phyloP scores from a whole-genome alignment of 768 basidiomycete species.

The Calocybe indica region DNA sequence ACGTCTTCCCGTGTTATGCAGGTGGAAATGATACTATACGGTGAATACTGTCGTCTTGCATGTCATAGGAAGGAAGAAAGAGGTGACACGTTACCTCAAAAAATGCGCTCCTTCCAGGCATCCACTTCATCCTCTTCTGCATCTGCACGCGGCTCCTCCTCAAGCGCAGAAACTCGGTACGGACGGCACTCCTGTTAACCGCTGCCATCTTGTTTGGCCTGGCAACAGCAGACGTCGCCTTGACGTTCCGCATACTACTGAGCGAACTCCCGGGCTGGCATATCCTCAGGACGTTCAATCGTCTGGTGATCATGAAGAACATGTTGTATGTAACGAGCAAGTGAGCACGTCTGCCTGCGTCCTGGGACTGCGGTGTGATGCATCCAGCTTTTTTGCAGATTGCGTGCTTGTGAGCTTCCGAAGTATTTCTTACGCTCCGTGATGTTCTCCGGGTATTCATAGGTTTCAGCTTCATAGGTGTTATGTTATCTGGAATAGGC shows the following conservation, averaged over 20 bases:
- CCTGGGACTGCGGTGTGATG: too few species aligned
- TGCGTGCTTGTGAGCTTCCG: too few species aligned
- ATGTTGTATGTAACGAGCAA: background rate
- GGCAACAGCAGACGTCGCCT: constrained; percentile 4
- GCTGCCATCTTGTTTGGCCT: background rate
- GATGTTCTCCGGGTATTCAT: too few species aligned
- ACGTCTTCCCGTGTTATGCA: too few species aligned
- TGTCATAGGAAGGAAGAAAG: too few species aligned
- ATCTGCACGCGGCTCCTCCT: constrained; percentile 2
- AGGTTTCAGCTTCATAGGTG: constrained; percentile 25
- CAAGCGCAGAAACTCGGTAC: background rate
- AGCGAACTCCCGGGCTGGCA: background rate
- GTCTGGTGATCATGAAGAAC: background rate
- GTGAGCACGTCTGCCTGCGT: too few species aligned
- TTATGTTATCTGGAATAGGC: constrained; percentile 30
- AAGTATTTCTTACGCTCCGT: too few species aligned
- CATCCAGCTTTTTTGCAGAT: too few species aligned
- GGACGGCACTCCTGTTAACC: background rate
- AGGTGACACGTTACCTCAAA: too few species aligned
- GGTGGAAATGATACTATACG: too few species aligned
- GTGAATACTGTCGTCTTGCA: too few species aligned
- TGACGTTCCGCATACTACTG: constrained; percentile 2
- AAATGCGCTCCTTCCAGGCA: background rate
- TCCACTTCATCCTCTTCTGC: constrained; percentile 3
- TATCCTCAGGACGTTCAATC: background rate